phyloP scores from a whole-genome alignment of 495 filamentous ascomycete genomes.

The Monascus purpureus region DNA sequence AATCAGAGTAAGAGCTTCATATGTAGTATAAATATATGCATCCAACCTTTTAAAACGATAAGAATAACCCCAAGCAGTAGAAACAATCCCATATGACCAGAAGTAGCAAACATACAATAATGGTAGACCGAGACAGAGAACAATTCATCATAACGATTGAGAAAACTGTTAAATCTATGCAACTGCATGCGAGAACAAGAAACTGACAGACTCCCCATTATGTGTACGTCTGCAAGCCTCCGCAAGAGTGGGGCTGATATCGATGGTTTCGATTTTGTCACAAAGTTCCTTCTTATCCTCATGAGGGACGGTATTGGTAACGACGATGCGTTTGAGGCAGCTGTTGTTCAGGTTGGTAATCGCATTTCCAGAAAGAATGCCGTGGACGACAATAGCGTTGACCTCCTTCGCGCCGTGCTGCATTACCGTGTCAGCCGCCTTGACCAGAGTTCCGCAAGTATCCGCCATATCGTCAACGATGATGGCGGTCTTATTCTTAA shows the following conservation, averaged over 20 bases:
- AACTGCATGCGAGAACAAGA: slow-evolving; percentile 81
- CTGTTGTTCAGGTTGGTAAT: slow-evolving; percentile 83
- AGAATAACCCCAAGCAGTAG: too few species aligned
- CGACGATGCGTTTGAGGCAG: slow-evolving; percentile 60
- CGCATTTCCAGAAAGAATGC: slow-evolving; percentile 83
- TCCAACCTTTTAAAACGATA: too few species aligned
- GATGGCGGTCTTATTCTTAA: slow-evolving; percentile 49
- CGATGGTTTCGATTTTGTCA: slow-evolving; percentile 72
- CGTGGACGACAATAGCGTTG: slow-evolving; percentile 91
- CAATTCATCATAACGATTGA: too few species aligned
- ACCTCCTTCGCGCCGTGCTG: slow-evolving; percentile 78
- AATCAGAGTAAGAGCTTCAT: too few species aligned
- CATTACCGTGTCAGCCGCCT: slow-evolving; percentile 85
- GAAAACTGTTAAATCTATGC: too few species aligned
- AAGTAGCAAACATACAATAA: too few species aligned
- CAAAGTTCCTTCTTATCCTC: slow-evolving; percentile 61
- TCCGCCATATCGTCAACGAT: slow-evolving; percentile 81
- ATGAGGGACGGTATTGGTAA: slow-evolving; percentile 95
- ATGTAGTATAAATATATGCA: too few species aligned
- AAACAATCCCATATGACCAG: too few species aligned
- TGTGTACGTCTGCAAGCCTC: slow-evolving; percentile 70
- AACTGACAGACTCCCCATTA: slow-evolving; percentile 88
- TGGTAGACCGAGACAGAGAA: too few species aligned
- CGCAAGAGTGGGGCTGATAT: slow-evolving; percentile 76
- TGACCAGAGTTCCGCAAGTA: slow-evolving; percentile 87